These are phyloP conservation scores for Epicoccum sorghinum DNA, from an alignment of 2,329 filamentous ascomycete species.

Conservation along the genomic window DNA sequence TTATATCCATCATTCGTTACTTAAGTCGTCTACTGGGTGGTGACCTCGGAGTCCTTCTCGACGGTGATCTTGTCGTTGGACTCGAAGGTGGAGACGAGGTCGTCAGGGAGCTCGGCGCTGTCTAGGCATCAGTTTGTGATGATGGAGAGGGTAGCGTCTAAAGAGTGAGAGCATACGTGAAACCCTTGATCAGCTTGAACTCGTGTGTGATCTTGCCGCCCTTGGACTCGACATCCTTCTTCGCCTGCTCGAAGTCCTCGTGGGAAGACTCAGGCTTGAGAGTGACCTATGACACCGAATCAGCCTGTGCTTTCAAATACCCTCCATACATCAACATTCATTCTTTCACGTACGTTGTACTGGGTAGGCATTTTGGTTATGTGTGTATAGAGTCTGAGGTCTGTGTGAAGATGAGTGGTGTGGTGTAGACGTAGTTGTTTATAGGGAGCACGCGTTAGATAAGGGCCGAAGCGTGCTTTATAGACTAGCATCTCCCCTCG, in stretches of 20 bases:
- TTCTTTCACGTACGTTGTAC: constrained; percentile 37
- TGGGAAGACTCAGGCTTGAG: constrained; percentile 72
- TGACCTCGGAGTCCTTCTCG: constrained; percentile 74
- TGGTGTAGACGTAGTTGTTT: constrained; percentile 6
- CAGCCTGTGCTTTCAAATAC: background rate
- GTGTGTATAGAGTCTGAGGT: background rate
- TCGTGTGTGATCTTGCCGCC: constrained; percentile 86
- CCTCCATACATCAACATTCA: background rate
- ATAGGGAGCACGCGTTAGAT: constrained; percentile 16
- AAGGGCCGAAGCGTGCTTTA: constrained; percentile 29
- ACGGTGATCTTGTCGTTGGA: constrained; percentile 77
- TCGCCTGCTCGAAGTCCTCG: constrained; percentile 76
- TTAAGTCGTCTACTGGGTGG: constrained; percentile 65
- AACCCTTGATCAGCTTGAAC: constrained; percentile 88
- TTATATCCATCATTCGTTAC: constrained; percentile 8
- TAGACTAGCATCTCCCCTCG: constrained; percentile 21
- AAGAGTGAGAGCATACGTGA: constrained; percentile 71
- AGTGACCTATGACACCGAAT: constrained; percentile 66
- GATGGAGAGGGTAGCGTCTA: background rate
- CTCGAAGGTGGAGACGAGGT: constrained; percentile 69
- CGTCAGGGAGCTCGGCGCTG: constrained; percentile 76
- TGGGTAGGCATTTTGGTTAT: constrained; percentile 43
- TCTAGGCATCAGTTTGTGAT: constrained; percentile 7
- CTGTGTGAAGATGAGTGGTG: background rate
- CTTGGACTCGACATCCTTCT: constrained; percentile 74